phyloP scores from a whole-genome alignment of 768 basidiomycete species.

The Cubamyces sp. region DNA sequence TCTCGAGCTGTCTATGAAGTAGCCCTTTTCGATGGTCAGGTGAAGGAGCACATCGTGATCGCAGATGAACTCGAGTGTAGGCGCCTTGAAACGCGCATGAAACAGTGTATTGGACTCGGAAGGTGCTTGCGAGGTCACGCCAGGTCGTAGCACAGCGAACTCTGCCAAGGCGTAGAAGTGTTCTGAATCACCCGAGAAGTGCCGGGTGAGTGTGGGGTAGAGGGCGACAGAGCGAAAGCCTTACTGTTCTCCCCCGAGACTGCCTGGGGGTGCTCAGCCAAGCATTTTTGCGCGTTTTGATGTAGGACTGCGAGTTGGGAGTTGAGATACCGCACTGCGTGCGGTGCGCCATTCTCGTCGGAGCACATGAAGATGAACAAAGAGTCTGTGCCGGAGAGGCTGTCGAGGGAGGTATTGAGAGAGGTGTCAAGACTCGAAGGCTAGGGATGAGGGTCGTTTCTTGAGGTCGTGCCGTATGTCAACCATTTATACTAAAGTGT shows the following conservation, averaged over 20 bases:
- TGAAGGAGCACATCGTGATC: constrained; percentile 38
- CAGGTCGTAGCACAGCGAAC: constrained; percentile 21
- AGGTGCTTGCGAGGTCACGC: constrained; percentile 9
- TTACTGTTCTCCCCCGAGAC: constrained; percentile 27
- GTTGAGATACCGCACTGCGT: constrained; percentile 31
- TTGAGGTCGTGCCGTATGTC: no score
- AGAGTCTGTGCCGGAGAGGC: no score
- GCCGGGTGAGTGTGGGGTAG: no score
- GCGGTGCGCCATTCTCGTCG: constrained; percentile 32
- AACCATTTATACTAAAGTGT: background rate
- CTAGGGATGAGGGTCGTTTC: background rate
- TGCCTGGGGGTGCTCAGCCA: constrained; percentile 22
- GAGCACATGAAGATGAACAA: constrained; percentile 25
- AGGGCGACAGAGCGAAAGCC: background rate
- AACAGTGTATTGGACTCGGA: constrained; percentile 13
- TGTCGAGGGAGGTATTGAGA: no score
- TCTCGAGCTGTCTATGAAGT: constrained; percentile 29
- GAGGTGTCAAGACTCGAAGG: background rate
- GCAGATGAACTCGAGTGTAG: constrained; percentile 38
- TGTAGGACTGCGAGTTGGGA: constrained; percentile 31
- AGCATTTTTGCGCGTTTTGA: constrained; percentile 28
- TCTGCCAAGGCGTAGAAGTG: constrained; percentile 28
- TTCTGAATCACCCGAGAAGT: constrained; percentile 3
- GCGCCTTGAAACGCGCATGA: constrained; percentile 30
- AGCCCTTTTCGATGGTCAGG: constrained; percentile 31